These are phyloP conservation scores for Encephalitozoon intestinalis DNA, from an alignment of 371 early-diverging fungal species.

Conservation along the genomic window DNA sequence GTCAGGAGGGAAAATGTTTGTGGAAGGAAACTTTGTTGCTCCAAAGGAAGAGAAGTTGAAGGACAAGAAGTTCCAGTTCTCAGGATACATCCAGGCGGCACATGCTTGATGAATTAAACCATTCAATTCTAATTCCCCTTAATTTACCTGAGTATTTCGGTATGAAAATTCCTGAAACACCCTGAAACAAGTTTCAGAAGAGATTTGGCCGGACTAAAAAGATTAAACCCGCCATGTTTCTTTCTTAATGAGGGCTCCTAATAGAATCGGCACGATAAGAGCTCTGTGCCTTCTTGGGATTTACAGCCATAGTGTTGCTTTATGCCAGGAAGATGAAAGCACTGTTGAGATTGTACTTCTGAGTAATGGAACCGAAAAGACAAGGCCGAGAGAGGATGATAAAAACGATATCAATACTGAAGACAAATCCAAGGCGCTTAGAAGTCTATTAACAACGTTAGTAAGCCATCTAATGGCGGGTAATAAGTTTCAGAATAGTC, in stretches of 20 bases:
- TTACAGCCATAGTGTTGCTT: neutral
- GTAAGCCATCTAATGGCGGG: neutral
- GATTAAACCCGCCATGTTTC: neutral
- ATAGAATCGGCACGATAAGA: neutral
- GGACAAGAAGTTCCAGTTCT: slow-evolving; percentile 22
- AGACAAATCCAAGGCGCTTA: neutral
- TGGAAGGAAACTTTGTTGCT: slow-evolving; percentile 36
- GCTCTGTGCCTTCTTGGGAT: neutral
- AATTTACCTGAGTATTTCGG: neutral
- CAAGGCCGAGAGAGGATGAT: neutral
- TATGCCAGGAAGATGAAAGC: neutral
- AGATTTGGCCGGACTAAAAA: neutral
- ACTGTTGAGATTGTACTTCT: neutral
- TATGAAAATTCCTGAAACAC: no score
- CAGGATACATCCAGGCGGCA: slow-evolving; percentile 28
- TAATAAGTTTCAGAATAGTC: neutral
- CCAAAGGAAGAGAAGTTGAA: slow-evolving; percentile 33
- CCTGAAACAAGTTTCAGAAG: neutral
- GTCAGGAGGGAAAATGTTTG: slow-evolving; percentile 14
- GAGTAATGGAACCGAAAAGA: neutral
- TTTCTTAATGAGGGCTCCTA: neutral
- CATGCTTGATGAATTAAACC: neutral
- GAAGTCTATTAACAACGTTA: neutral
- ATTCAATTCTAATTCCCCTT: neutral
- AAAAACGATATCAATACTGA: neutral